Conservation (phyloP, 108 stramenopile genomes). For the Cyclotella baltica region DNA sequence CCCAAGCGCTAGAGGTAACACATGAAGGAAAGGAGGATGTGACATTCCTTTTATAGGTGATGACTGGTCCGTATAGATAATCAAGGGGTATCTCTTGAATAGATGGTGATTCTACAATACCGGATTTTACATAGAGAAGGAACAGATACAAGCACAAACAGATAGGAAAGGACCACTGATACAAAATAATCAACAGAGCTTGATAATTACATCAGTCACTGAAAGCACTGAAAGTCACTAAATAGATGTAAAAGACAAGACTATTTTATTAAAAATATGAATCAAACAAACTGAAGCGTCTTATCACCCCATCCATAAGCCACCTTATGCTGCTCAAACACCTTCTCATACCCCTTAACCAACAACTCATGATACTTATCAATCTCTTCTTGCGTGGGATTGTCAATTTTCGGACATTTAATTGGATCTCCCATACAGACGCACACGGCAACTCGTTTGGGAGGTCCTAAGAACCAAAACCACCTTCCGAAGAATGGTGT, state of each 20-base stretch:
- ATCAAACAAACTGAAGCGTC: constrained; percentile 50
- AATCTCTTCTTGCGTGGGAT: constrained; percentile 68
- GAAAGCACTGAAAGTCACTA: too few relatives aligned
- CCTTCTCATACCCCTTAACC: constrained; percentile 55
- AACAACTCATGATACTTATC: constrained; percentile 67
- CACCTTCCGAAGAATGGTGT: constrained; percentile 73
- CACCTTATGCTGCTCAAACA: constrained; percentile 71
- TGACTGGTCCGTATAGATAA: too few relatives aligned
- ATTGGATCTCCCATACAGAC: constrained; percentile 72
- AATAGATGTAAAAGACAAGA: constrained; percentile 3
- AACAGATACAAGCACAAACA: too few relatives aligned
- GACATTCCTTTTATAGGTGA: too few relatives aligned
- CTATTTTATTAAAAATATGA: not conserved
- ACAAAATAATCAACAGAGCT: too few relatives aligned
- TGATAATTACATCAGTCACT: too few relatives aligned
- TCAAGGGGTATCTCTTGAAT: too few relatives aligned
- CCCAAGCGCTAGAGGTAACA: too few relatives aligned
- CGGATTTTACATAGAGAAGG: too few relatives aligned
- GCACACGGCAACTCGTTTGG: constrained; percentile 49
- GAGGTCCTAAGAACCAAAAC: constrained; percentile 75
- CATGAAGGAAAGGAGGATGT: too few relatives aligned
- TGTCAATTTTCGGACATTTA: constrained; percentile 59
- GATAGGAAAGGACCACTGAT: too few relatives aligned
- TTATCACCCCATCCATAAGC: constrained; percentile 67
- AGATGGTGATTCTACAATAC: too few relatives aligned